phyloP scores from a whole-genome alignment of 2,329 filamentous ascomycete species.

The Taxawa tesnikishii region DNA sequence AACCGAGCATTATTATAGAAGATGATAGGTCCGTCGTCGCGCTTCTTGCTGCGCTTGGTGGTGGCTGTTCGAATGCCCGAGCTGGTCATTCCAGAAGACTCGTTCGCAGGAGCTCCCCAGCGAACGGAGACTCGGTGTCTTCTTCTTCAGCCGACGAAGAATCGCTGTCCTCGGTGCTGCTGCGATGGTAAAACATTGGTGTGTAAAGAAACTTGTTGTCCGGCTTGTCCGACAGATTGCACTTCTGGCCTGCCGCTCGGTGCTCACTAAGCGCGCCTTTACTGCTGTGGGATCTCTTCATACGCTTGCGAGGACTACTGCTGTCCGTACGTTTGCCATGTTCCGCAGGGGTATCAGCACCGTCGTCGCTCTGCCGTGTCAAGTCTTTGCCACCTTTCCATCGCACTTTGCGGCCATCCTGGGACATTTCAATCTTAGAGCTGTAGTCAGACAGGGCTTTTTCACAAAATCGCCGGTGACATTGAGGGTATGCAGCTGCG shows the following conservation, averaged over 20 bases:
- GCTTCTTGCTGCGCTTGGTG: slow-evolving; percentile 34
- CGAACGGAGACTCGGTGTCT: slow-evolving; percentile 19
- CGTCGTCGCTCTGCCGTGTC: slow-evolving; percentile 53
- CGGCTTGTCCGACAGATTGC: too few species aligned
- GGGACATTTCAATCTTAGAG: slow-evolving; percentile 63
- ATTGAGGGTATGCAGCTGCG: slow-evolving; percentile 74
- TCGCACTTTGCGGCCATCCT: slow-evolving; percentile 64
- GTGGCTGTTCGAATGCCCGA: slow-evolving; percentile 31
- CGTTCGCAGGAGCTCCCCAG: slow-evolving; percentile 15
- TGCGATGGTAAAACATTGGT: slow-evolving; percentile 35
- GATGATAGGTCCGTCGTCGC: slow-evolving; percentile 62
- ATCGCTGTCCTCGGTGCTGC: slow-evolving; percentile 26
- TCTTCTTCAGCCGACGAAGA: slow-evolving; percentile 21
- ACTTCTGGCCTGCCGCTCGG: too few species aligned
- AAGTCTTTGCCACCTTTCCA: slow-evolving; percentile 61
- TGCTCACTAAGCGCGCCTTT: neutral
- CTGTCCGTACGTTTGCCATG: slow-evolving; percentile 8
- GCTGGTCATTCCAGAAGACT: slow-evolving; percentile 32
- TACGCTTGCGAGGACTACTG: slow-evolving; percentile 17
- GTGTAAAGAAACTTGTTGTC: slow-evolving; percentile 29
- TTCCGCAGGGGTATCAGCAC: slow-evolving; percentile 12
- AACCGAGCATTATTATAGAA: slow-evolving; percentile 74
- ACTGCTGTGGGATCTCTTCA: slow-evolving; percentile 4
- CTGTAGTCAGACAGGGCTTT: slow-evolving; percentile 57
- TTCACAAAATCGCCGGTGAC: slow-evolving; percentile 70